Conservation (phyloP, 257 asterid genomes). For the Nyctanthes arbortristis region DNA sequence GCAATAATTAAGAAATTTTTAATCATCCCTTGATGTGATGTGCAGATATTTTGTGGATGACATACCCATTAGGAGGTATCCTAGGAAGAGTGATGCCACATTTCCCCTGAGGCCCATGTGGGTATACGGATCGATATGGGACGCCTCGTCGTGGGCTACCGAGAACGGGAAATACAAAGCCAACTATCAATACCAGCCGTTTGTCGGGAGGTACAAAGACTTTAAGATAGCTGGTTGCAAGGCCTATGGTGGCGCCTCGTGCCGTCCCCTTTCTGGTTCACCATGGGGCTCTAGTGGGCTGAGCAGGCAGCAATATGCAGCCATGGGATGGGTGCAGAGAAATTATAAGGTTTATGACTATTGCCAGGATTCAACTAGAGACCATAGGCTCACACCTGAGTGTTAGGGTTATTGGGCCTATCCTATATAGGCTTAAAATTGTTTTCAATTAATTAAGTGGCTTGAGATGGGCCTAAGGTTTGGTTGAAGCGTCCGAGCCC, state of each 20-base stretch:
- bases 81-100: constrained; percentile 66
- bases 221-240: constrained; percentile 66
- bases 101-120: constrained; percentile 81
- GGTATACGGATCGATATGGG: constrained; percentile 89
- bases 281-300: constrained; percentile 52
- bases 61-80: constrained; percentile 79
- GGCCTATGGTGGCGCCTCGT: constrained; percentile 28
- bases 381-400: constrained; percentile 73
- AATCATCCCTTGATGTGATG: constrained; percentile 17
- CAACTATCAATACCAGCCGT: constrained; percentile 72
- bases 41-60: constrained; percentile 83
- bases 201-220: constrained; percentile 57
- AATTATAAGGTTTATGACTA: constrained; percentile 68
- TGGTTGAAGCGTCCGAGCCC: constrained; percentile 39
- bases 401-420: constrained; percentile 39
- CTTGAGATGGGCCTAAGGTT: constrained; percentile 42
- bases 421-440: neutral
- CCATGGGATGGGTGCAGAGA: constrained; percentile 70
- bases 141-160: constrained; percentile 93
- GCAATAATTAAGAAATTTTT: neutral
- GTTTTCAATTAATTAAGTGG: constrained; percentile 14
- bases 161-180: constrained; percentile 77
- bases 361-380: constrained; percentile 56
- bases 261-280: constrained; percentile 48
- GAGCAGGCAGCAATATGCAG: constrained; percentile 61